These are phyloP conservation scores for Cubamyces sp. DNA, from an alignment of 768 basidiomycete species.

Conservation along the genomic window DNA sequence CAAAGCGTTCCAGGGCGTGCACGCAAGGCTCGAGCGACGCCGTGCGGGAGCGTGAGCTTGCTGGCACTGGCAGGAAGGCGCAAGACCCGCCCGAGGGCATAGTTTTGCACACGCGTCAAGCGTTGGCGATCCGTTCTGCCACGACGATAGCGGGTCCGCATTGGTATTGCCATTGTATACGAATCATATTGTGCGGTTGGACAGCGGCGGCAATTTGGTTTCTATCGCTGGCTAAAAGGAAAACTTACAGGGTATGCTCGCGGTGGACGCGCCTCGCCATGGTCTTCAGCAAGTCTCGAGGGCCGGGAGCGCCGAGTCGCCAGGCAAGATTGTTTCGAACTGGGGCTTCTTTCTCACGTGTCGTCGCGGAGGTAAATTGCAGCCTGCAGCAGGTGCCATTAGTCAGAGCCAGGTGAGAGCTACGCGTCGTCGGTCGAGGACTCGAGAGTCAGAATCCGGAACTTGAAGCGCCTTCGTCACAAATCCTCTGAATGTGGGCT, in stretches of 20 bases:
- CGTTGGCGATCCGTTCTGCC: not conserved
- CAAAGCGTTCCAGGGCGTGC: slow-evolving; percentile 1
- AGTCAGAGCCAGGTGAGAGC: not conserved
- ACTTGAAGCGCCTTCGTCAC: no score
- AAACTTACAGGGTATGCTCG: slow-evolving; percentile 23
- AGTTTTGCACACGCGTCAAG: not conserved
- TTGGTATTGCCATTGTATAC: no score
- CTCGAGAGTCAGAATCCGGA: not conserved
- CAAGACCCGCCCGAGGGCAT: slow-evolving; percentile 2
- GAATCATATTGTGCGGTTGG: not conserved
- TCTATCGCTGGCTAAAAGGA: slow-evolving; percentile 10
- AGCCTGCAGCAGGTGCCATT: no score
- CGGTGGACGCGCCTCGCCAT: slow-evolving; percentile 4
- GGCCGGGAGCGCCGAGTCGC: not conserved
- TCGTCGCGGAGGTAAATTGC: slow-evolving; percentile 2
- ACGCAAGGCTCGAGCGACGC: no score
- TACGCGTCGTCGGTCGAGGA: not conserved
- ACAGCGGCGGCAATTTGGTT: not conserved
- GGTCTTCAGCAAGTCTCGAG: not conserved
- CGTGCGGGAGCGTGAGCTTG: not conserved
- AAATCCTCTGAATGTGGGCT: no score
- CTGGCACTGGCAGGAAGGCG: not conserved
- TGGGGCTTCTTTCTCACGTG: slow-evolving; percentile 12
- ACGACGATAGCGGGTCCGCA: not conserved
- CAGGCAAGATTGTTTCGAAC: slow-evolving; percentile 2